Percentiles rank a stretch among this genome's conserved stretches.
phyloP scores from a whole-genome alignment of 2,329 filamentous ascomycete genomes.

The Pseudocercospora musae region DNA sequence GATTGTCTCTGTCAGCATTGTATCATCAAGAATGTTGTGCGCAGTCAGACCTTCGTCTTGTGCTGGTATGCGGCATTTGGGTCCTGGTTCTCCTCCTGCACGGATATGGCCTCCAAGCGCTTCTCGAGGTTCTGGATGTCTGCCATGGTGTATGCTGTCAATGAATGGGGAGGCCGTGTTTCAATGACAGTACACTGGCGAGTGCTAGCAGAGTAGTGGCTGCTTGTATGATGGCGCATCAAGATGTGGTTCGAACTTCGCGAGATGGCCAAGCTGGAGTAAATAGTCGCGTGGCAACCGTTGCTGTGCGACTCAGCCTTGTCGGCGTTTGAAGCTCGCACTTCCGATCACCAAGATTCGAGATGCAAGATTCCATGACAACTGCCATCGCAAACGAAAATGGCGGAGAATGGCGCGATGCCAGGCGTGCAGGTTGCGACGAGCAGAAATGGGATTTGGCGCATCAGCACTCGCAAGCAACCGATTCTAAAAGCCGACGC shows the following conservation, averaged over 20 bases:
- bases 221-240: background rate
- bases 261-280: background rate
- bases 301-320: conserved; percentile 9
- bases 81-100: conserved; percentile 74
- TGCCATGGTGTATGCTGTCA: conserved; percentile 27
- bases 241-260: background rate
- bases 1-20: conserved; percentile 23
- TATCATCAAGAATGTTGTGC: background rate
- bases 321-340: conserved; percentile 1
- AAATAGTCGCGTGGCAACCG: background rate
- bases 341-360: background rate
- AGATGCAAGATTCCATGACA: background rate
- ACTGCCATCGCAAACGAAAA: background rate
- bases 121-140: conserved; percentile 76
- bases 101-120: conserved; percentile 84
- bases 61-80: conserved; percentile 48
- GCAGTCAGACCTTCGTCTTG: conserved; percentile 68
- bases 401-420: conserved; percentile 16
- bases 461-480: conserved; percentile 77
- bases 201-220: background rate
- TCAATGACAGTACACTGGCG: conserved; percentile 4
- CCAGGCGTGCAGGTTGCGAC: conserved; percentile 17
- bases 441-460: conserved; percentile 31
- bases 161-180: conserved; percentile 20
- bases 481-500: conserved; percentile 90